Evolutionary conservation across 139 green algal species (phyloP).

Genomic region (Haematococcus lacustris): DNA sequence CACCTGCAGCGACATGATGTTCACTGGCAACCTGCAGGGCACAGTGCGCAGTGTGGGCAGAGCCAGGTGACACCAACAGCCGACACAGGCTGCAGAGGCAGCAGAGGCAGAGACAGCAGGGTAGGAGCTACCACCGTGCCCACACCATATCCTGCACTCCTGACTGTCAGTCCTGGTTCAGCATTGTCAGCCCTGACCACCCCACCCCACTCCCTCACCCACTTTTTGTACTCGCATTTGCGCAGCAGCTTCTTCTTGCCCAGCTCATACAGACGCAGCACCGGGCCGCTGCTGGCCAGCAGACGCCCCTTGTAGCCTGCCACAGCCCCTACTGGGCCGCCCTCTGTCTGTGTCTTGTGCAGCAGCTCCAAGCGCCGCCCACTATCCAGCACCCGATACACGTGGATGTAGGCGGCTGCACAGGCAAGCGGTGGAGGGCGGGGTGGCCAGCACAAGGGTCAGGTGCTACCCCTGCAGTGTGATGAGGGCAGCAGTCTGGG

Average conservation of each 20-base stretch:
- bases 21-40: conserved; percentile 56
- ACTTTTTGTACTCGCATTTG: conserved; percentile 87
- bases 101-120: too few species aligned
- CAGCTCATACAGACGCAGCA: conserved; percentile 87
- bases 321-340: conserved; percentile 60
- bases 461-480: too few species aligned
- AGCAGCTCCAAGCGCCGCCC: conserved; percentile 73
- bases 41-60: too few species aligned
- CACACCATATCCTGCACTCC: too few species aligned
- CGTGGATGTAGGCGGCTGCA: conserved; percentile 66
- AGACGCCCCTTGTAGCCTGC: conserved; percentile 80
- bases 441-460: too few species aligned
- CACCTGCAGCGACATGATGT: conserved; percentile 60
- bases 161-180: too few species aligned
- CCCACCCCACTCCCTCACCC: conserved; percentile 32
- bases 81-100: too few species aligned
- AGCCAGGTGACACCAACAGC: too few species aligned
- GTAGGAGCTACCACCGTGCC: too few species aligned
- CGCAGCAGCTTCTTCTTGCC: conserved; percentile 96
- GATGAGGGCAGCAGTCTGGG: too few species aligned
- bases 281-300: conserved; percentile 79
- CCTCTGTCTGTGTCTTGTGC: conserved; percentile 82
- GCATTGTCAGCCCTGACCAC: neutral
- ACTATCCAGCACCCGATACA: conserved; percentile 73
- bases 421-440: too few species aligned